phyloP scores from a whole-genome alignment of 768 basidiomycete genomes.

The Leccinum subtestaceum region DNA sequence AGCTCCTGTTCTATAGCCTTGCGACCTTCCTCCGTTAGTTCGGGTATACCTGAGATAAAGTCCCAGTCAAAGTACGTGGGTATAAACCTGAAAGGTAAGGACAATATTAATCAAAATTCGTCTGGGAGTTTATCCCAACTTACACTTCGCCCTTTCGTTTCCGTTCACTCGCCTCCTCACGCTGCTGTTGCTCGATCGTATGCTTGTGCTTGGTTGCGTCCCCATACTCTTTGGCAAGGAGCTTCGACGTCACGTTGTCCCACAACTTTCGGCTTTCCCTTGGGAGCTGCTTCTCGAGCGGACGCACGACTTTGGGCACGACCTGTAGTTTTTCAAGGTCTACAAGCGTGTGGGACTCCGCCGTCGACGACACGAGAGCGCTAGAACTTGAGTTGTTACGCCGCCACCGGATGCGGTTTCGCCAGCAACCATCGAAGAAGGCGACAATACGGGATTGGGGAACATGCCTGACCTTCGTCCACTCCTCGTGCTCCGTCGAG shows the following conservation, averaged over 20 bases:
- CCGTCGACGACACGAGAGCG: constrained; percentile 37
- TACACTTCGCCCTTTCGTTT: constrained; percentile 77
- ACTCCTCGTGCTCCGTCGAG: constrained; percentile 60
- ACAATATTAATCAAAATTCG: not conserved
- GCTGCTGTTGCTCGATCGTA: constrained; percentile 87
- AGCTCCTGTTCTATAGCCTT: constrained; percentile 76
- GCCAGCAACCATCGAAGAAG: constrained; percentile 87
- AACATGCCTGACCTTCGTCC: constrained; percentile 89
- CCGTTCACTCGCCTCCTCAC: constrained; percentile 84
- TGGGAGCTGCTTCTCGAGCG: constrained; percentile 73
- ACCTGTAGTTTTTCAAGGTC: constrained; percentile 70
- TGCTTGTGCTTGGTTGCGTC: constrained; percentile 94
- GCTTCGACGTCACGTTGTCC: constrained; percentile 73
- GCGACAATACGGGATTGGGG: constrained; percentile 76
- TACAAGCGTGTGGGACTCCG: constrained; percentile 66
- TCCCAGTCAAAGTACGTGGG: constrained; percentile 76
- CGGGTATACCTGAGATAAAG: constrained; percentile 61
- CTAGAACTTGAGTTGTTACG: constrained; percentile 51
- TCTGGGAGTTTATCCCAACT: constrained; percentile 34
- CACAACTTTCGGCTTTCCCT: constrained; percentile 86
- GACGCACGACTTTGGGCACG: constrained; percentile 83
- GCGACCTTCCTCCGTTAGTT: constrained; percentile 65
- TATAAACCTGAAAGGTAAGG: constrained; percentile 51
- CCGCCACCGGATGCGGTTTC: constrained; percentile 77
- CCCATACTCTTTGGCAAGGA: constrained; percentile 81